Evolutionary conservation across 169 alveolate genomes (phyloP).

Genomic region (Plasmodium falciparum): DNA sequence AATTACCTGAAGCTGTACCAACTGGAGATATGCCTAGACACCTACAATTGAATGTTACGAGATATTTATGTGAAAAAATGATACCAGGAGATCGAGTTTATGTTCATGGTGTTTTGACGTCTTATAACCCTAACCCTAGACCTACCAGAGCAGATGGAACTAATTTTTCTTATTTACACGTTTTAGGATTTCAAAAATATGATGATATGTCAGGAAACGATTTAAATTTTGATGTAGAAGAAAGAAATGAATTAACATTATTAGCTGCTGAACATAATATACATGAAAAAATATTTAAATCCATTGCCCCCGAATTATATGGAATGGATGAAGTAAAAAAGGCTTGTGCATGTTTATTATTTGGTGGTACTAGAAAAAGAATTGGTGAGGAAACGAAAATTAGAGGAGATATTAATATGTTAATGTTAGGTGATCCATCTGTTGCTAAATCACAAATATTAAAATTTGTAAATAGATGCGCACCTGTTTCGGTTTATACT

Average conservation of each 20-base stretch:
- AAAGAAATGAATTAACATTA: slow-evolving; percentile 84
- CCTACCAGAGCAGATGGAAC: slow-evolving; percentile 78
- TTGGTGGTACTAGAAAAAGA: slow-evolving; percentile 98
- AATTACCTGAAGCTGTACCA: slow-evolving; percentile 98
- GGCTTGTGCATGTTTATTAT: slow-evolving; percentile 98
- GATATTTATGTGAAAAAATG: slow-evolving; percentile 94
- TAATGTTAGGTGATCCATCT: slow-evolving; percentile 99
- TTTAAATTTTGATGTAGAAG: slow-evolving; percentile 83
- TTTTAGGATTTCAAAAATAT: slow-evolving; percentile 83
- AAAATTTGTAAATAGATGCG: slow-evolving; percentile 97
- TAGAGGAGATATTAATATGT: slow-evolving; percentile 97
- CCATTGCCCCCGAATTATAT: slow-evolving; percentile 98
- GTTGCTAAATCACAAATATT: slow-evolving; percentile 98
- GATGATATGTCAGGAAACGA: slow-evolving; percentile 78
- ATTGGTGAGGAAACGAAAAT: slow-evolving; percentile 97
- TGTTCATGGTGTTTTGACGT: slow-evolving; percentile 94
- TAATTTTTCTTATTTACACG: slow-evolving; percentile 87
- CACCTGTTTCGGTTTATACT: slow-evolving; percentile 99
- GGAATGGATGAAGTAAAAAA: slow-evolving; percentile 97
- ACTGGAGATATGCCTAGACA: slow-evolving; percentile 94
- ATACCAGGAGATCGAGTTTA: slow-evolving; percentile 98
- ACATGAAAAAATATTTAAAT: slow-evolving; percentile 92
- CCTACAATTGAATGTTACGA: slow-evolving; percentile 90
- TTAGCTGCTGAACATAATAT: slow-evolving; percentile 93
- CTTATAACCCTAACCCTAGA: slow-evolving; percentile 77